phyloP scores from a whole-genome alignment of 768 basidiomycete species.

The Kwoniella sp. region DNA sequence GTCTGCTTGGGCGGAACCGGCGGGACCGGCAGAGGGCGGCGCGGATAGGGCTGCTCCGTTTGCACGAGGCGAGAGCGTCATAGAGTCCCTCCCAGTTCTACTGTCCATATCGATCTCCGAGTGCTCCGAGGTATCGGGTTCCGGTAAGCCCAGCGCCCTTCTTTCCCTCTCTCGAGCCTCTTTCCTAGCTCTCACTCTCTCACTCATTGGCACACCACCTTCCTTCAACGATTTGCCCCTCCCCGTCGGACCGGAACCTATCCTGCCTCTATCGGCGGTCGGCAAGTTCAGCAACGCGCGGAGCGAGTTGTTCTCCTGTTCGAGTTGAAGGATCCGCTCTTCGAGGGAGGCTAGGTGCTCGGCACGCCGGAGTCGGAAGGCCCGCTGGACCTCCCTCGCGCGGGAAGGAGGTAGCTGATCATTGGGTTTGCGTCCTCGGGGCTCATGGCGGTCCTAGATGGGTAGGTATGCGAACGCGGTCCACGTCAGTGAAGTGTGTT shows the following conservation, averaged over 20 bases:
- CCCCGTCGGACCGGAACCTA: slow-evolving; percentile 56
- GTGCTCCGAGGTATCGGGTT: slow-evolving; percentile 21
- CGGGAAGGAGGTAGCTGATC: slow-evolving; percentile 54
- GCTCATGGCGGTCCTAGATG: slow-evolving; percentile 50
- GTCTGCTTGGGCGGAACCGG: background rate
- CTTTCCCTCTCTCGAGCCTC: slow-evolving; percentile 49
- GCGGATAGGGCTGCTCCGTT: background rate
- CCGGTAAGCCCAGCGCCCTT: slow-evolving; percentile 35
- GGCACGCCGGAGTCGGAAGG: slow-evolving; percentile 55
- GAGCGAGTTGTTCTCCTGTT: slow-evolving; percentile 55
- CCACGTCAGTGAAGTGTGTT: no score
- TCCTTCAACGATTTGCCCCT: slow-evolving; percentile 55
- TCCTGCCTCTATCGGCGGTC: slow-evolving; percentile 37
- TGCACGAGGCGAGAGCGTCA: slow-evolving; percentile 31
- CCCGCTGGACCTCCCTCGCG: slow-evolving; percentile 57
- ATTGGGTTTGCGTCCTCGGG: slow-evolving; percentile 55
- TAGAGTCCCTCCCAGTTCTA: slow-evolving; percentile 26
- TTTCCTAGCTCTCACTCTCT: slow-evolving; percentile 53
- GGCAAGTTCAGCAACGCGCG: slow-evolving; percentile 47
- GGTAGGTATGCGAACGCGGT: no score
- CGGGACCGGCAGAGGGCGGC: slow-evolving; percentile 10
- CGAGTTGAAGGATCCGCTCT: slow-evolving; percentile 55
- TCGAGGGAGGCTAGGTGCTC: slow-evolving; percentile 56
- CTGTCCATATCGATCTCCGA: slow-evolving; percentile 15
- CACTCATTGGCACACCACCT: slow-evolving; percentile 55